Evolutionary conservation across 305 asterid genomes (phyloP).

Genomic region (Fraxinus floribunda): DNA sequence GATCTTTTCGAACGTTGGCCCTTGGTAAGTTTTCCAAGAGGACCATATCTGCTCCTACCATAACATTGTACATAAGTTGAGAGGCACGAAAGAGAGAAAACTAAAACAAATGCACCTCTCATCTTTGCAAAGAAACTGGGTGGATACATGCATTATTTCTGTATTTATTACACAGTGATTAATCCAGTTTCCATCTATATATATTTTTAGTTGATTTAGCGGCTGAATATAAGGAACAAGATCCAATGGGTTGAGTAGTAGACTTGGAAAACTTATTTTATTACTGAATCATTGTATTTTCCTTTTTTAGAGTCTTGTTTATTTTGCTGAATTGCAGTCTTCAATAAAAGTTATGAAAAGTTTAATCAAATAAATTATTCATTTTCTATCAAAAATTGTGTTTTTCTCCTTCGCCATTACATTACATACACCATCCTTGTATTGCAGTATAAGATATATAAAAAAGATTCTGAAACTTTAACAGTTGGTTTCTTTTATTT

Average conservation of each 20-base stretch:
- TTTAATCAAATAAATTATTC: neutral
- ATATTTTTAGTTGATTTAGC: neutral
- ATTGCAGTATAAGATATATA: neutral
- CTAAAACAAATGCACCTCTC: slow-evolving; percentile 18
- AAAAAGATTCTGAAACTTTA: neutral
- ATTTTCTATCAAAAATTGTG: neutral
- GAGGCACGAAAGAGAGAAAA: slow-evolving; percentile 24
- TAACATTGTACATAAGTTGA: slow-evolving; percentile 30
- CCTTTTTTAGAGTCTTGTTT: neutral
- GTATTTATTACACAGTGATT: neutral
- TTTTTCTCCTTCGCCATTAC: neutral
- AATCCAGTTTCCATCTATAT: neutral
- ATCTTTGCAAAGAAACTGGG: slow-evolving; percentile 13
- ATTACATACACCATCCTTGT: neutral
- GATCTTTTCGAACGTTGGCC: slow-evolving; percentile 11
- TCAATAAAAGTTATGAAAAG: neutral
- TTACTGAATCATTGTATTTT: neutral
- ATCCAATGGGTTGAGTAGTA: neutral
- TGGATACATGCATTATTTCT: neutral
- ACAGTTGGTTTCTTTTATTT: neutral
- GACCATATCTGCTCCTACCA: slow-evolving; percentile 25
- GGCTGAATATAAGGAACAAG: neutral
- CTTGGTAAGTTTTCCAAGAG: slow-evolving; percentile 17
- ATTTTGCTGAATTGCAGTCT: neutral
- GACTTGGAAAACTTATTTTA: neutral